phyloP scores from a whole-genome alignment of 2,329 filamentous ascomycete genomes.

The Ophiostoma sp. region DNA sequence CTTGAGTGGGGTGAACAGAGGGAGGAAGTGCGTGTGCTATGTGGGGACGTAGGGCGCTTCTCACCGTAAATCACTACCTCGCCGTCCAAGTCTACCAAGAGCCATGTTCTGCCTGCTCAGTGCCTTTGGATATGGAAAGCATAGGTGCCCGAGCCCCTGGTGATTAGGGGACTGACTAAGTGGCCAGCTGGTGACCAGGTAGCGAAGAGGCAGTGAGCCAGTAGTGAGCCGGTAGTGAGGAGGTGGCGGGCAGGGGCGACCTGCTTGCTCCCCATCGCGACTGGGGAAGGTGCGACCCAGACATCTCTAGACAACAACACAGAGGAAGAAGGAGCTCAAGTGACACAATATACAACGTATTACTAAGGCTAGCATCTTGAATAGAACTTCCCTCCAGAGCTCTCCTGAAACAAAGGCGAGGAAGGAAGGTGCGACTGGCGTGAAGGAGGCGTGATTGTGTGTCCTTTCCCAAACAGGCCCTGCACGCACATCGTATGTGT shows the following conservation, averaged over 20 bases:
- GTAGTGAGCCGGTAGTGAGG: not conserved
- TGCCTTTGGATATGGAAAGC: not conserved
- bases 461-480: not conserved
- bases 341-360: no score
- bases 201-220: not conserved
- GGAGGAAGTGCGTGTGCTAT: not conserved
- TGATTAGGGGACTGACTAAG: not conserved
- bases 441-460: not conserved
- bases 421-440: not conserved
- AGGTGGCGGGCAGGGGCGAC: not conserved
- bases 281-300: not conserved
- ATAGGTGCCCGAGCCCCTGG: not conserved
- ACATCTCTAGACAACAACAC: not conserved
- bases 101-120: not conserved
- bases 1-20: not conserved
- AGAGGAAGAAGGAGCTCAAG: no score
- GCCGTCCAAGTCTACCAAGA: not conserved
- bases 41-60: slow-evolving; percentile 1
- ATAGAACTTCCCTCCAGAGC: no score
- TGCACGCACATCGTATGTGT: not conserved
- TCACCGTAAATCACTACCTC: slow-evolving; percentile 12
- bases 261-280: not conserved
- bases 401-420: not conserved
- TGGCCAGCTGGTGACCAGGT: not conserved
- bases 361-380: no score